Percentiles rank a stretch among this genome's conserved stretches.
Evolutionary conservation across 495 filamentous ascomycete genomes (phyloP).

Genomic region (Aspergillus kassunensis): DNA sequence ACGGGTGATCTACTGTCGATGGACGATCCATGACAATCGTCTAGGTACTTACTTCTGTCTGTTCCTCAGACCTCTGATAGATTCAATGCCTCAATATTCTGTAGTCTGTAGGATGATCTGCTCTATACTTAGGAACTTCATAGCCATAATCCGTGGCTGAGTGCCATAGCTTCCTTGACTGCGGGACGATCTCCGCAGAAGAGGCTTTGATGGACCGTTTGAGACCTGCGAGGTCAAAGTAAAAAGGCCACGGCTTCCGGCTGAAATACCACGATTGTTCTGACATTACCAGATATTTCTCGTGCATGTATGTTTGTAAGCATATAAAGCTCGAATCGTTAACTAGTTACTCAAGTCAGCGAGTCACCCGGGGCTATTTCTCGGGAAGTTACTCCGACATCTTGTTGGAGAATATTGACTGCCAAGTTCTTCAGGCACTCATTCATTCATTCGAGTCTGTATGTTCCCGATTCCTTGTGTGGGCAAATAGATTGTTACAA

Average conservation of each 20-base stretch:
- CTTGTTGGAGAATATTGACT: neutral
- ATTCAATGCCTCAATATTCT: neutral
- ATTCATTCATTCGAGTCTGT: neutral
- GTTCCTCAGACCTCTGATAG: too few relatives aligned
- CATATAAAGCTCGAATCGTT: too few relatives aligned
- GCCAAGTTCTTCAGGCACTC: slow-evolving; percentile 18
- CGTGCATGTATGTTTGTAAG: neutral
- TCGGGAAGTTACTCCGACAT: too few relatives aligned
- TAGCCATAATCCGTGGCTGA: neutral
- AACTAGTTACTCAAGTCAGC: too few relatives aligned
- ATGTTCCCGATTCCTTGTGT: too few relatives aligned
- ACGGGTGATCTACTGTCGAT: slow-evolving; percentile 7
- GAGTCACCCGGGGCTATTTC: too few relatives aligned
- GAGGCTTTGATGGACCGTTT: neutral
- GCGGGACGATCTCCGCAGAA: neutral
- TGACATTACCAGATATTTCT: neutral
- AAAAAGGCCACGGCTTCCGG: neutral
- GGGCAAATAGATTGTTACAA: too few relatives aligned
- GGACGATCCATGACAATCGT: neutral
- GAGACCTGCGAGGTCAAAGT: neutral
- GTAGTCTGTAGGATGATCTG: neutral
- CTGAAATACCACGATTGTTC: slow-evolving; percentile 1
- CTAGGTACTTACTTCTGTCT: too few relatives aligned
- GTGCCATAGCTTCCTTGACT: neutral
- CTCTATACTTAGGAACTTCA: neutral